Evolutionary conservation across 1,139 yeast species (phyloP).

Genomic region (Yamadazyma trypodendri): DNA sequence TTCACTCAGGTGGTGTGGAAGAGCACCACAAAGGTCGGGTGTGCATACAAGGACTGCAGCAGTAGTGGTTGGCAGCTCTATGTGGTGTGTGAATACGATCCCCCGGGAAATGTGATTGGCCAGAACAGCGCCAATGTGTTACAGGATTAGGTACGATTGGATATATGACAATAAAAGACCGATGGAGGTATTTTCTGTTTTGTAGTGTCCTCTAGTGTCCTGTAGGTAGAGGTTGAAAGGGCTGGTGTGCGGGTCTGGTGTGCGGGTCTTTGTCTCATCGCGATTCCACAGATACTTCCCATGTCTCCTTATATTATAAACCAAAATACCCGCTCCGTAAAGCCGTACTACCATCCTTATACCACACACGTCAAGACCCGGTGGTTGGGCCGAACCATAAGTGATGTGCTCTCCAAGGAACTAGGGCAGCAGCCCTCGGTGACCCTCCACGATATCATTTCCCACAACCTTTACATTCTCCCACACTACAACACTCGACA

Average conservation of each 20-base stretch:
- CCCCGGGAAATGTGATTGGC: constrained; percentile 54
- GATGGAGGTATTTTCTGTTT: no score
- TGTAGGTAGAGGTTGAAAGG: no score
- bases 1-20: constrained; percentile 90
- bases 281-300: no score
- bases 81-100: constrained; percentile 52
- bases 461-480: constrained; percentile 25
- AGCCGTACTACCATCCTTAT: constrained; percentile 43
- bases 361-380: constrained; percentile 46
- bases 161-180: not conserved
- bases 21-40: constrained; percentile 64
- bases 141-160: constrained; percentile 13
- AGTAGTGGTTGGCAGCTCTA: constrained; percentile 47
- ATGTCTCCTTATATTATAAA: constrained; percentile 22
- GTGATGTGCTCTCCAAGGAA: constrained; percentile 44
- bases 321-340: constrained; percentile 44
- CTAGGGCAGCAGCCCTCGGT: constrained; percentile 36
- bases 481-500: constrained; percentile 27
- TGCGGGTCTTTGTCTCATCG: not conserved
- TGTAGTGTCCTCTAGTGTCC: no score
- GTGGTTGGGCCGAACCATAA: constrained; percentile 46
- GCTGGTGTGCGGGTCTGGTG: constrained; percentile 2
- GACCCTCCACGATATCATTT: constrained; percentile 22
- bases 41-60: constrained; percentile 62
- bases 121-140: constrained; percentile 51